Conservation (phyloP, 345 rosid genomes). For the Eucalyptus victrix region DNA sequence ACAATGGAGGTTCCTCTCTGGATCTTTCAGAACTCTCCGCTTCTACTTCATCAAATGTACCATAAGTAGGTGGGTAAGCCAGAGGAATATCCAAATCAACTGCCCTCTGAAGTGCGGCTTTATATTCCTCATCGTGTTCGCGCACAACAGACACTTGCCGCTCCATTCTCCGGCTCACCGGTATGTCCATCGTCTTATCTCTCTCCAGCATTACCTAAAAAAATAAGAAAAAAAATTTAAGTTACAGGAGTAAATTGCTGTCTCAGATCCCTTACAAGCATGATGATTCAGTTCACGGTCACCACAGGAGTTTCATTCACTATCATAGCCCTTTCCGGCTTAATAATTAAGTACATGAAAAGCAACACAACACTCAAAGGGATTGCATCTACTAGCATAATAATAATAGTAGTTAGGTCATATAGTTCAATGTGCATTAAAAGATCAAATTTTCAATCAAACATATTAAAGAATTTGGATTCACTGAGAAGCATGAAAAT, state of each 20-base stretch:
- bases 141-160: slow-evolving; percentile 54
- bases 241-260: neutral
- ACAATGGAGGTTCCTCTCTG: neutral
- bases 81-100: slow-evolving; percentile 57
- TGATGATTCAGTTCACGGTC: neutral
- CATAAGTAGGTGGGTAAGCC: slow-evolving; percentile 49
- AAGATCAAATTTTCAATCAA: neutral
- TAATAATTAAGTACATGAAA: neutral
- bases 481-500: neutral
- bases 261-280: neutral
- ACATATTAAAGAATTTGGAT: neutral
- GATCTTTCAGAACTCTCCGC: slow-evolving; percentile 50
- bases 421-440: neutral
- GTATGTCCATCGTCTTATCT: slow-evolving; percentile 58
- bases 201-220: slow-evolving; percentile 73
- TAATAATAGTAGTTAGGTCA: neutral
- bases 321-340: neutral
- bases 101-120: slow-evolving; percentile 75
- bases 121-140: slow-evolving; percentile 69
- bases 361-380: neutral
- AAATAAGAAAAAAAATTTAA: neutral
- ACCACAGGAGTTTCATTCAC: neutral
- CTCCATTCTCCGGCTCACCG: slow-evolving; percentile 71
- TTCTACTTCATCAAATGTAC: slow-evolving; percentile 57
- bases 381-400: neutral